Base-by-base conservation (phyloP, 2,329 filamentous ascomycete genomes). In the Colletotrichum karsti region DNA sequence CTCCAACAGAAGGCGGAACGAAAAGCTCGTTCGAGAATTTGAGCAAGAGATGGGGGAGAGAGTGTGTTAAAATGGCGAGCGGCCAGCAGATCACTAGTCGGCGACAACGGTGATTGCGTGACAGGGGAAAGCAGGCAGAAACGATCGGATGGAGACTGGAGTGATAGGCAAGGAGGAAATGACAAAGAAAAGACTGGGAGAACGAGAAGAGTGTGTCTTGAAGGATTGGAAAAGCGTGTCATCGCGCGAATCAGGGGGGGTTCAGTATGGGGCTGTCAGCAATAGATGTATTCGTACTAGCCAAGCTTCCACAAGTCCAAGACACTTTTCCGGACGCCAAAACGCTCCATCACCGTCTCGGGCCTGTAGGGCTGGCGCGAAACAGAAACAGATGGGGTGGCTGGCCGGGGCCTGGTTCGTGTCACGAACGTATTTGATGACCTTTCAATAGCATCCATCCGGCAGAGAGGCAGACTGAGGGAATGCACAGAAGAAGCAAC, bases 311-410 rank as follows among this genome's bases (percentile, higher is more conserved):
- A 15, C 30, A 24, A 12, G 7, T 35, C 50, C 20, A 63, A 42
- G 58, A 33, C 50, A 50, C 26, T n/a, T 35, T n/a, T n/a, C n/a
- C n/a, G 33, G 18, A 44, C 24, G 39, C 50, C 39, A 35, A 56
- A 35, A 26, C 41, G 28, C 50, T 20, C 51, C 59, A 53, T 50
- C 13, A 22, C 30, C 42, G 42, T 51, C 50, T 26, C n/a, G 26
- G 33, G 37, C 22, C 44, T 33, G 42, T 58, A 67, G 37, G 64
- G 60, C 60, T 67, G 64, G 37, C 30, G 30, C 13, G 22, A 51
- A 50, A 44, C 2, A 3, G 18, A 18, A 18, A n/a, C n/a, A n/a
- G n/a, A n/a, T n/a, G n/a, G 2, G 44, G n/a, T 22, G 55, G 39
- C 18, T 35, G 42, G 42, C 20, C 18, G 30, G 33, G 44, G 2